Evolutionary conservation across 768 basidiomycete species (phyloP).

Genomic region (Crassisporium funariophilum): DNA sequence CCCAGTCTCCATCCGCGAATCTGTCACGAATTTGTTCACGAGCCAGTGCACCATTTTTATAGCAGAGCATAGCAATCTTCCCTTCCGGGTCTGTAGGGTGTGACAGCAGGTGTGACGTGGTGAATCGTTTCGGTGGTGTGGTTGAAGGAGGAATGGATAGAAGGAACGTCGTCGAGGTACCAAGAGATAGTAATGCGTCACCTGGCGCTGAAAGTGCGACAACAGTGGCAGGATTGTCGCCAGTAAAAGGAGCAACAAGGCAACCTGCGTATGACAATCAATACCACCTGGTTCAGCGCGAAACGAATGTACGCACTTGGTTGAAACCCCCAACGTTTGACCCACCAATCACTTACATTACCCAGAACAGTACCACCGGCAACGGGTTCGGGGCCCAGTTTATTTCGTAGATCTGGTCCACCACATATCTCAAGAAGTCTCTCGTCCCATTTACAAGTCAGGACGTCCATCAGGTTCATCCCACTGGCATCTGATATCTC

Average conservation of each 20-base stretch:
- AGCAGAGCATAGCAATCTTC: conserved; percentile 90
- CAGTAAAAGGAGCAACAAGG: conserved; percentile 81
- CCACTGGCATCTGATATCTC: conserved; percentile 90
- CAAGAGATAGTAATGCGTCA: conserved; percentile 83
- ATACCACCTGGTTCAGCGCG: not conserved
- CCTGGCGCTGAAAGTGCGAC: conserved; percentile 73
- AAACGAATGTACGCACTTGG: conserved; percentile 44
- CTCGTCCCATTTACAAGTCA: conserved; percentile 75
- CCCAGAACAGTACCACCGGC: conserved; percentile 70
- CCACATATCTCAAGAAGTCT: conserved; percentile 67
- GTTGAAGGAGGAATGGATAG: conserved; percentile 72
- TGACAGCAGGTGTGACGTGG: conserved; percentile 73
- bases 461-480: conserved; percentile 85
- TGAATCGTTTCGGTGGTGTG: conserved; percentile 66
- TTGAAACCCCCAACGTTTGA: conserved; percentile 73
- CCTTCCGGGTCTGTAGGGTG: conserved; percentile 63
- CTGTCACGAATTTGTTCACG: conserved; percentile 75
- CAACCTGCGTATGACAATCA: conserved; percentile 51
- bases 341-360: conserved; percentile 68
- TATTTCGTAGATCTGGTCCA: conserved; percentile 62
- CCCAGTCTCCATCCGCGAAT: conserved; percentile 65
- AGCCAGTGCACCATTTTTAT: conserved; percentile 86
- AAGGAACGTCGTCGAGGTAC: conserved; percentile 87
- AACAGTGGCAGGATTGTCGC: conserved; percentile 88
- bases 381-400: conserved; percentile 79